phyloP scores from a whole-genome alignment of 306 rosid genomes.

The Lathyrus aphaca region DNA sequence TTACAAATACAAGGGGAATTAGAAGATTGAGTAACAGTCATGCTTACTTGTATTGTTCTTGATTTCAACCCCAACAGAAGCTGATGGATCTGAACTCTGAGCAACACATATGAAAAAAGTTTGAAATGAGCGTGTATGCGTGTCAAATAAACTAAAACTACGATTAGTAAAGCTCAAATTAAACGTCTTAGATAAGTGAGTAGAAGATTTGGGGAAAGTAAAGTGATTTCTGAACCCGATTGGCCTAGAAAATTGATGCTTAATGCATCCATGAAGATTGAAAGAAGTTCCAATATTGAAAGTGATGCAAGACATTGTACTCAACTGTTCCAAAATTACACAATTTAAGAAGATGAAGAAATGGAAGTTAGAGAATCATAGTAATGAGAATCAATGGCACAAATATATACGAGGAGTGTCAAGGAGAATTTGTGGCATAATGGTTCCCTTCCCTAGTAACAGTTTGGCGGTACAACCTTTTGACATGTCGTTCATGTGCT shows the following conservation, averaged over 20 bases:
- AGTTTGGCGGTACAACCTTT: too few relatives aligned
- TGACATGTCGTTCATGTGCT: too few relatives aligned
- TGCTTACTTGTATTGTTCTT: too few relatives aligned
- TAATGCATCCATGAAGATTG: slow-evolving; percentile 35
- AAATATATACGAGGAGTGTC: too few relatives aligned
- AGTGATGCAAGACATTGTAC: slow-evolving; percentile 50
- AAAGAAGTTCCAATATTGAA: slow-evolving; percentile 46
- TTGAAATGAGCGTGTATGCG: slow-evolving; percentile 16
- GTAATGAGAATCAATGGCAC: too few relatives aligned
- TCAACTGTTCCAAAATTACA: slow-evolving; percentile 17
- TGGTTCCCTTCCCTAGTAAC: too few relatives aligned
- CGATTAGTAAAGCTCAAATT: slow-evolving; percentile 26
- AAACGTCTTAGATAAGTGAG: too few relatives aligned
- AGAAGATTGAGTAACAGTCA: too few relatives aligned
- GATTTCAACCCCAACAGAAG: slow-evolving; percentile 35
- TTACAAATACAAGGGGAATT: too few relatives aligned
- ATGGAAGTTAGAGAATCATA: not conserved
- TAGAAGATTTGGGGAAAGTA: slow-evolving; percentile 34
- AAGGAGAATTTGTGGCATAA: too few relatives aligned
- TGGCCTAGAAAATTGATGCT: slow-evolving; percentile 36
- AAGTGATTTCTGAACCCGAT: slow-evolving; percentile 18
- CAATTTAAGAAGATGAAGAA: slow-evolving; percentile 5
- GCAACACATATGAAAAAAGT: slow-evolving; percentile 33
- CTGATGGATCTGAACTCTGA: slow-evolving; percentile 31
- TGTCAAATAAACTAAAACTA: not conserved